These are phyloP conservation scores for Mucor circinelloides DNA, from an alignment of 371 early-diverging fungal genomes.

Conservation along the genomic window DNA sequence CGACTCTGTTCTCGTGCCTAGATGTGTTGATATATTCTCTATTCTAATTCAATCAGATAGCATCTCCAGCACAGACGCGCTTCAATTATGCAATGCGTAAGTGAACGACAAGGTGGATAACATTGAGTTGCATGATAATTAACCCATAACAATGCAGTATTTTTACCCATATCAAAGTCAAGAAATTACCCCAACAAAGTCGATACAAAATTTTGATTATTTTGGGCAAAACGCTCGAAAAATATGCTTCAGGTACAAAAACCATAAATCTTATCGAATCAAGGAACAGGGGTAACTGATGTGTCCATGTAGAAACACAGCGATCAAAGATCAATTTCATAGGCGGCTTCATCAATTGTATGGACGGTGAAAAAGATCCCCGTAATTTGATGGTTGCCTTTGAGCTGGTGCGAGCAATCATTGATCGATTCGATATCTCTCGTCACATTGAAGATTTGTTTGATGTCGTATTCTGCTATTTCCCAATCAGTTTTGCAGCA, in stretches of 20 bases:
- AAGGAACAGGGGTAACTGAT: not conserved
- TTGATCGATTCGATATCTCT: constrained; percentile 73
- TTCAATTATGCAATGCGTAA: constrained; percentile 21
- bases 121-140: not conserved
- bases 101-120: not conserved
- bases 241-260: constrained; percentile 24
- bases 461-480: constrained; percentile 93
- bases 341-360: constrained; percentile 80
- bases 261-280: not conserved
- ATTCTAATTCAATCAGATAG: constrained; percentile 9
- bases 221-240: constrained; percentile 20
- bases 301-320: constrained; percentile 19
- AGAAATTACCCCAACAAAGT: constrained; percentile 25
- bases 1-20: constrained; percentile 1
- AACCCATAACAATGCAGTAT: constrained; percentile 4
- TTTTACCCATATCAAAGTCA: constrained; percentile 18
- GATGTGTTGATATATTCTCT: constrained; percentile 20
- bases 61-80: constrained; percentile 10
- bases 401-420: constrained; percentile 67
- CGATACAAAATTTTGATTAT: constrained; percentile 26
- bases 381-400: constrained; percentile 90
- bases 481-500: constrained; percentile 94
- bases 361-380: constrained; percentile 99
- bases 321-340: constrained; percentile 63
- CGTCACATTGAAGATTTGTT: constrained; percentile 85